These are phyloP conservation scores for Naganishia vishniacii DNA, from an alignment of 768 basidiomycete species.

Conservation along the genomic window DNA sequence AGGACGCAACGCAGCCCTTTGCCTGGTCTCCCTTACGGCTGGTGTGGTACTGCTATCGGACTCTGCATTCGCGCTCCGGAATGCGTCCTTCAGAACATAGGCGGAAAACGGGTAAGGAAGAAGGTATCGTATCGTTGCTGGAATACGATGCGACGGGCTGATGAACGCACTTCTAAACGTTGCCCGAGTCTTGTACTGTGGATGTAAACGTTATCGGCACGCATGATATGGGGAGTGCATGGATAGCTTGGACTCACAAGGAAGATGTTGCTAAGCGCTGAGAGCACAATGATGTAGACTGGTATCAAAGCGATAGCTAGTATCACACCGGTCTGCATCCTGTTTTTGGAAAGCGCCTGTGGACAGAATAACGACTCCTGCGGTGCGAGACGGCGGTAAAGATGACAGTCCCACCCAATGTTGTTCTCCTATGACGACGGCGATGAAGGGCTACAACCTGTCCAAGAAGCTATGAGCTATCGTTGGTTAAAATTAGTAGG, in stretches of 20 bases:
- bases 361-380: no score
- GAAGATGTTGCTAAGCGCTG: neutral
- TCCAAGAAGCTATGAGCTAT: no score
- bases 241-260: neutral
- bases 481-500: no score
- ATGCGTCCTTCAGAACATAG: neutral
- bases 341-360: neutral
- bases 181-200: slow-evolving; percentile 5
- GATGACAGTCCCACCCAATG: no score
- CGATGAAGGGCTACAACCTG: no score
- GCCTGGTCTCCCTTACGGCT: neutral
- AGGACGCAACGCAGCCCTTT: neutral
- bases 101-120: slow-evolving; percentile 13
- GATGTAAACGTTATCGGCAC: neutral
- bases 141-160: slow-evolving; percentile 1
- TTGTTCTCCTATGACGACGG: no score
- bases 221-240: neutral
- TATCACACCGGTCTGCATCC: slow-evolving; percentile 9
- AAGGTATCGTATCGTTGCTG: slow-evolving; percentile 1
- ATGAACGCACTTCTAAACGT: slow-evolving; percentile 5
- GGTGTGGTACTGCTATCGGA: neutral
- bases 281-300: slow-evolving; percentile 19
- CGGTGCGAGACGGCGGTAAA: no score
- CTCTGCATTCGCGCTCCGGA: neutral
- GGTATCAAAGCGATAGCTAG: slow-evolving; percentile 20